A percentile compares a stretch with the other conserved stretches of the same genome.
phyloP scores from a whole-genome alignment of 176 grass and related monocot species.

The Pontederia paniculata region DNA sequence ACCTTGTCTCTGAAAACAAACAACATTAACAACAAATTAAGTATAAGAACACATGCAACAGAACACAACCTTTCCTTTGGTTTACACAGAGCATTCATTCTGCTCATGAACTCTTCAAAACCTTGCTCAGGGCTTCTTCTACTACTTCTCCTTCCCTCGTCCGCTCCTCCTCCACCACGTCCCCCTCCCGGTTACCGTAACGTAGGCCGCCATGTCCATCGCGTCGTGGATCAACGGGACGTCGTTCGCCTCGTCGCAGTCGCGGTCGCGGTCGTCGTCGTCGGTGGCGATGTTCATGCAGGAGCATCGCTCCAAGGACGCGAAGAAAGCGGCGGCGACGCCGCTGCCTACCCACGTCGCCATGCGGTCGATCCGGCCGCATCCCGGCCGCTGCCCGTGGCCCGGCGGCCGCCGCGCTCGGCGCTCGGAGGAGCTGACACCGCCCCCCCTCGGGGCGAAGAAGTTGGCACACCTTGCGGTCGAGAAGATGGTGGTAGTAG shows the following conservation, averaged over 20 bases:
- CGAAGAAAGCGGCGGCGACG: constrained; percentile 7
- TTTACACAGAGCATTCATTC: too few relatives aligned
- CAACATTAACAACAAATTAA: too few relatives aligned
- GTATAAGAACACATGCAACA: too few relatives aligned
- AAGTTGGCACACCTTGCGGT: background rate
- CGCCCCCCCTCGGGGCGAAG: background rate
- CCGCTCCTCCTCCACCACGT: background rate
- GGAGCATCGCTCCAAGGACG: constrained; percentile 6
- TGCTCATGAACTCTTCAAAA: too few relatives aligned
- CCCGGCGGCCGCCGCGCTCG: background rate
- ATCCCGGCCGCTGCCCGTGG: background rate
- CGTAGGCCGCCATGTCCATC: background rate
- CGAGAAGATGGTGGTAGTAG: background rate
- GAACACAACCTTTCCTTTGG: too few relatives aligned
- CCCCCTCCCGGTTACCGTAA: background rate
- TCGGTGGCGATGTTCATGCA: constrained; percentile 8
- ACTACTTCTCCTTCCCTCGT: background rate
- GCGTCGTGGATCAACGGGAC: background rate
- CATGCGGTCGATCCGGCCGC: background rate
- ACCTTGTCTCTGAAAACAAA: too few relatives aligned
- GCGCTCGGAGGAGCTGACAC: background rate
- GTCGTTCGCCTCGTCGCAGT: constrained; percentile 2
- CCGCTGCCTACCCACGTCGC: constrained; percentile 1
- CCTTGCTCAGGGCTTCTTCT: background rate
- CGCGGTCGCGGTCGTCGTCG: constrained; percentile 4